These are phyloP conservation scores for Blumeria hordei DNA, from an alignment of 2,329 filamentous ascomycete genomes.

Conservation along the genomic window DNA sequence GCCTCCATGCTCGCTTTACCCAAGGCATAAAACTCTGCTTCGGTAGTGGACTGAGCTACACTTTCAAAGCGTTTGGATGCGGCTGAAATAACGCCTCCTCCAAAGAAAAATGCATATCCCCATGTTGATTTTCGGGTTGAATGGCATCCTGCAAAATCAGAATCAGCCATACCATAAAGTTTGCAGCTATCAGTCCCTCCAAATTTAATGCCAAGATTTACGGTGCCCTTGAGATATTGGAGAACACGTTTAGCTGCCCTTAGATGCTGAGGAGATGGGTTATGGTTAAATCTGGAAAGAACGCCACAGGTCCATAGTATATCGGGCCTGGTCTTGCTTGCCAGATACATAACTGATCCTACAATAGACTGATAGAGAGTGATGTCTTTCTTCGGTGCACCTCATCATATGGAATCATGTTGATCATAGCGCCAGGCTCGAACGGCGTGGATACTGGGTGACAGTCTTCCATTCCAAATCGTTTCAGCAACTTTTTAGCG, in stretches of 20 bases:
- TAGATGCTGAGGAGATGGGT: neutral
- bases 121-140: neutral
- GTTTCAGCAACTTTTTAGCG: neutral
- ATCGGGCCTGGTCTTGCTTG: neutral
- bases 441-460: neutral
- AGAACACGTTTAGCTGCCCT: neutral
- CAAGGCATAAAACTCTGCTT: neutral
- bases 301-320: neutral
- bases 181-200: neutral
- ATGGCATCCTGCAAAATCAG: neutral
- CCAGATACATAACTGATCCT: constrained; percentile 1
- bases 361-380: constrained; percentile 1
- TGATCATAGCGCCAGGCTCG: neutral
- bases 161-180: neutral
- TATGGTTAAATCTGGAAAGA: neutral
- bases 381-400: neutral
- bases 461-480: neutral
- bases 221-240: neutral
- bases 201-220: neutral
- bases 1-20: neutral
- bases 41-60: neutral
- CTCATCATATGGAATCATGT: neutral
- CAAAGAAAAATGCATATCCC: neutral
- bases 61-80: neutral
- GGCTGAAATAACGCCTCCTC: neutral